These are phyloP conservation scores for Tulasnella sp. DNA, from an alignment of 768 basidiomycete species.

Conservation along the genomic window DNA sequence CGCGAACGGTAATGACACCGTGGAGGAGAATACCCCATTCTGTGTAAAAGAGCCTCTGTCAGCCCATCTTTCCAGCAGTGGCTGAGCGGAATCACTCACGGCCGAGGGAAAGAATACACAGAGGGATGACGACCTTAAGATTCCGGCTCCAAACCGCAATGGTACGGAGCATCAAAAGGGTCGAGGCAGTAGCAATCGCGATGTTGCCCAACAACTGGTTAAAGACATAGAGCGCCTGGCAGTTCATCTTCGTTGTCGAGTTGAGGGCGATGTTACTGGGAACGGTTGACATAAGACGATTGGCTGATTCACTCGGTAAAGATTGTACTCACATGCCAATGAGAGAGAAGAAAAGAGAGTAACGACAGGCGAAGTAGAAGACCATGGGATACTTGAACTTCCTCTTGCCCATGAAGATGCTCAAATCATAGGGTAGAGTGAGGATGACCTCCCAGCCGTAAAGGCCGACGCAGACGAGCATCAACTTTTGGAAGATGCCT, in stretches of 20 bases:
- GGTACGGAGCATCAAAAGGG: conserved; percentile 28
- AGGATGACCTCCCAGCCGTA: conserved; percentile 19
- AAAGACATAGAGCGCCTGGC: conserved; percentile 43
- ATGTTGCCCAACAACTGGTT: conserved; percentile 32
- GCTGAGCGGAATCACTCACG: conserved; percentile 31
- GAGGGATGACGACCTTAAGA: conserved; percentile 41
- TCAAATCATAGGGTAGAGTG: conserved; percentile 14
- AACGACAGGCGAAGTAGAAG: conserved; percentile 21
- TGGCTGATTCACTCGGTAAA: not conserved
- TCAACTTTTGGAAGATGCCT: conserved; percentile 18
- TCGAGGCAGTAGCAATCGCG: conserved; percentile 23
- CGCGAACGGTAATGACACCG: conserved; percentile 32
- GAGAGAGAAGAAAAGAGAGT: conserved; percentile 17
- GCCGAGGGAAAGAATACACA: conserved; percentile 53
- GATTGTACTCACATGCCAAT: conserved; percentile 17
- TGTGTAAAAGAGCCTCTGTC: not conserved
- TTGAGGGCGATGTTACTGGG: conserved; percentile 21
- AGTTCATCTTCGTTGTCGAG: conserved; percentile 32
- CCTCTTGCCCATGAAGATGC: conserved; percentile 16
- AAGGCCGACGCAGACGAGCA: conserved; percentile 17
- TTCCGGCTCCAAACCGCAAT: conserved; percentile 63
- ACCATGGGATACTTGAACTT: conserved; percentile 18
- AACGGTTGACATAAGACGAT: not conserved
- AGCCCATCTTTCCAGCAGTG: not conserved
- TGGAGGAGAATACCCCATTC: conserved; percentile 60